A percentile compares a stretch with the other conserved stretches of the same genome.
These are phyloP conservation scores for Amanita jacksonii DNA, from an alignment of 768 basidiomycete genomes.

Conservation along the genomic window DNA sequence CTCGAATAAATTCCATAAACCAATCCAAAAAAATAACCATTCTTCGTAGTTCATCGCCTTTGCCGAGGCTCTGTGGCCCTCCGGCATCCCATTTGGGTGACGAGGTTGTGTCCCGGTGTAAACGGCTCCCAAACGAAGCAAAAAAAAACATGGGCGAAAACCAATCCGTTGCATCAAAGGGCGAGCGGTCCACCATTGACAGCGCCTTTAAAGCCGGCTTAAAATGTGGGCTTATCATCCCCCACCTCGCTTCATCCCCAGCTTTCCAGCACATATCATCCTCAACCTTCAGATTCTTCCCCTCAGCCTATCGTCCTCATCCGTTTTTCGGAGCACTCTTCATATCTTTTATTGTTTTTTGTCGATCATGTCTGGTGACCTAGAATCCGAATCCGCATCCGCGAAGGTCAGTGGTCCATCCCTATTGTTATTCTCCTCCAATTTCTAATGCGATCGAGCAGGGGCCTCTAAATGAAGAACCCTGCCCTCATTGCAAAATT, in stretches of 20 bases:
- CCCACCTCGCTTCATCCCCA: neutral
- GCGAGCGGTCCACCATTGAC: neutral
- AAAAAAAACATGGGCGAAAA: constrained; percentile 1
- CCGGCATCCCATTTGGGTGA: neutral
- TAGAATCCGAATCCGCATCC: neutral
- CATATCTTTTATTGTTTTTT: neutral
- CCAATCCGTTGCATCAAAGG: constrained; percentile 2
- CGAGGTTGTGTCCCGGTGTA: neutral
- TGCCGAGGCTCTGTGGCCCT: neutral
- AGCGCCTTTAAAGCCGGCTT: neutral
- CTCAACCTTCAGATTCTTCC: neutral
- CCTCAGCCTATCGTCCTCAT: neutral
- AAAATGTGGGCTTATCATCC: neutral
- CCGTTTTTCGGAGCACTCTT: neutral
- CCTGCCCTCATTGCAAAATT: neutral
- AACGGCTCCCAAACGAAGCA: neutral
- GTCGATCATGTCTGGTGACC: constrained; percentile 1
- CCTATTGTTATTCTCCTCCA: constrained; percentile 3
- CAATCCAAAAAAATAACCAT: constrained; percentile 4
- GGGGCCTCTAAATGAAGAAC: neutral
- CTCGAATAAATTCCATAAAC: neutral
- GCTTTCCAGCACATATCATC: too few relatives aligned
- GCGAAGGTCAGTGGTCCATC: neutral
- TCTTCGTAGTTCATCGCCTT: neutral
- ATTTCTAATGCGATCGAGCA: constrained; percentile 1